phyloP scores from a whole-genome alignment of 2,329 filamentous ascomycete genomes.

The Celoporthe dispersa region DNA sequence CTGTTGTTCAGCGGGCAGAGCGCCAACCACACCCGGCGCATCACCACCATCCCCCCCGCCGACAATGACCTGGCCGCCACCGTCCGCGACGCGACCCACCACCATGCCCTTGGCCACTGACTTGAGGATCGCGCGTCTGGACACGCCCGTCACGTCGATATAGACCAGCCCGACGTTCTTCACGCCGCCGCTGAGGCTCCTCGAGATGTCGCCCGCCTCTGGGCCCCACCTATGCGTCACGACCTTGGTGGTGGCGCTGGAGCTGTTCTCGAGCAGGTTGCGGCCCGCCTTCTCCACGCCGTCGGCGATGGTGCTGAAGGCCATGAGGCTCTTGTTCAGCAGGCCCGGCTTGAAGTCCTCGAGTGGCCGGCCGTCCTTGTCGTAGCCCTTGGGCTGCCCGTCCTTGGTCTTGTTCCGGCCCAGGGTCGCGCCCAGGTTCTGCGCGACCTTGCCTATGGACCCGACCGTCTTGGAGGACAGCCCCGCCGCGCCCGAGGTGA shows the following conservation, averaged over 20 bases:
- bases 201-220: slow-evolving; percentile 80
- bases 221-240: slow-evolving; percentile 88
- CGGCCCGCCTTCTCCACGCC: slow-evolving; percentile 88
- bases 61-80: slow-evolving; percentile 74
- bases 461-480: slow-evolving; percentile 87
- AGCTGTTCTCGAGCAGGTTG: slow-evolving; percentile 74
- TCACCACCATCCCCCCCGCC: slow-evolving; percentile 59
- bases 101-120: slow-evolving; percentile 97
- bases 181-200: slow-evolving; percentile 78
- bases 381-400: slow-evolving; percentile 62
- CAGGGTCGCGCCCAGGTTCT: slow-evolving; percentile 83
- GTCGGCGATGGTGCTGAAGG: slow-evolving; percentile 92
- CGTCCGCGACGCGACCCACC: slow-evolving; percentile 76
- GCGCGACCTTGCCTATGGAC: slow-evolving; percentile 79
- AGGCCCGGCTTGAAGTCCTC: slow-evolving; percentile 83
- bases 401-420: slow-evolving; percentile 61
- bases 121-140: slow-evolving; percentile 86
- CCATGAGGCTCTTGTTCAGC: slow-evolving; percentile 94
- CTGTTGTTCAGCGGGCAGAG: slow-evolving; percentile 18
- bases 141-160: slow-evolving; percentile 94
- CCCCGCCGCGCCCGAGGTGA: slow-evolving; percentile 78
- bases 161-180: slow-evolving; percentile 98
- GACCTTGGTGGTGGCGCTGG: slow-evolving; percentile 80
- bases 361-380: slow-evolving; percentile 69
- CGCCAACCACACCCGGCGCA: slow-evolving; percentile 24